Percentiles rank a stretch among this genome's conserved stretches.
phyloP scores from a whole-genome alignment of 768 basidiomycete genomes.

The Mycena capillaripes region DNA sequence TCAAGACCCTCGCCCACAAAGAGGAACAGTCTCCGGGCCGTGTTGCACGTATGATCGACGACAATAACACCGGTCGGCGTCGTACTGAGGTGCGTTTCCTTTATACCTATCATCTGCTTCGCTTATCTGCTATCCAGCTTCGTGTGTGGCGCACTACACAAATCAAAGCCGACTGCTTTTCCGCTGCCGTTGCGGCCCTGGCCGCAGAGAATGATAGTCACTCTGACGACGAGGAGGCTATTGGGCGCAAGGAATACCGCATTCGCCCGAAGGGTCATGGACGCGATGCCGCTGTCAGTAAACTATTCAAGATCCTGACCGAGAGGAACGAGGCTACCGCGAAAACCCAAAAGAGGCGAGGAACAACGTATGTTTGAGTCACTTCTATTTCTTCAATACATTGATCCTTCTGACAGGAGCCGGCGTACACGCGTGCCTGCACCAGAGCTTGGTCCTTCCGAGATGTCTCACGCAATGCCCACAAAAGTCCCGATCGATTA shows the following conservation, averaged over 20 bases:
- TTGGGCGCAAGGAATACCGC: not conserved
- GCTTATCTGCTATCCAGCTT: not conserved
- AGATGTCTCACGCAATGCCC: not conserved
- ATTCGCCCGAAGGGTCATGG: conserved; percentile 6
- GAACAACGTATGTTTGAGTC: not conserved
- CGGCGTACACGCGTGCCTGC: not conserved
- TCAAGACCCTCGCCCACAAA: no score
- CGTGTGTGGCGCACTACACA: not conserved
- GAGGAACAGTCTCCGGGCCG: no score
- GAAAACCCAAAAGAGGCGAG: no score
- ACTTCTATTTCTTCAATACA: not conserved
- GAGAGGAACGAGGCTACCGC: no score
- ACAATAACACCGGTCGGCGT: no score
- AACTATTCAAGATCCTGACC: not conserved
- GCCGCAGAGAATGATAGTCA: conserved; percentile 11
- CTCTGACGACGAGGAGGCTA: conserved; percentile 15
- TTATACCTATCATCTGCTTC: not conserved
- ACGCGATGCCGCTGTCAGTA: not conserved
- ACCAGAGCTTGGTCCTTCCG: not conserved
- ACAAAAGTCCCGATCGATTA: conserved; percentile 17
- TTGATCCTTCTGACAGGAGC: not conserved
- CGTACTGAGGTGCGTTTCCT: not conserved
- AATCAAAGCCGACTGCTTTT: conserved; percentile 3
- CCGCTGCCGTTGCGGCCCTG: not conserved
- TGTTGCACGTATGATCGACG: no score